Evolutionary conservation across 1,284 basidiomycete species (phyloP).

Genomic region (Exobasidium rhododendri): DNA sequence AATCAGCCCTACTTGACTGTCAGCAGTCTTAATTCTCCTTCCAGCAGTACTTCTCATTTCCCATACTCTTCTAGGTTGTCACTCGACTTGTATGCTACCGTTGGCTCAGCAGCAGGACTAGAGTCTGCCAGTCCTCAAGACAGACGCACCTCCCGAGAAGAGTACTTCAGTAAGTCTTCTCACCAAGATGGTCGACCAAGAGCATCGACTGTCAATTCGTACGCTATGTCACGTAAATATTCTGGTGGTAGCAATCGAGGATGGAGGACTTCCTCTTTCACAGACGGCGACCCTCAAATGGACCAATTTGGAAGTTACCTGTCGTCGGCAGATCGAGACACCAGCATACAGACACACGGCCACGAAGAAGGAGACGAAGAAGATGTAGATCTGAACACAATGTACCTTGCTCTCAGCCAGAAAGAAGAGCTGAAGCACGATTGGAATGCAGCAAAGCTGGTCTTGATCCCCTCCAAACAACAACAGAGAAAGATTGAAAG

Average conservation of each 20-base stretch:
- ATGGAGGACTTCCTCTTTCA: not conserved
- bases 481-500: not conserved
- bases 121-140: not conserved
- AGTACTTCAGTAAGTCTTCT: not conserved
- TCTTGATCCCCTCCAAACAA: not conserved
- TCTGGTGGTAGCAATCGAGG: not conserved
- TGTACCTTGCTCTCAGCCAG: not conserved
- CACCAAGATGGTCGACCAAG: not conserved
- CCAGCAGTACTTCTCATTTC: not conserved
- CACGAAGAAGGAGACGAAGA: conserved; percentile 4
- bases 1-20: not conserved
- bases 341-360: not conserved
- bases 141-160: not conserved
- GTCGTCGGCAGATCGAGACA: not conserved
- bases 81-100: not conserved
- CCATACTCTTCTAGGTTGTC: not conserved
- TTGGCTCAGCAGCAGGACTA: not conserved
- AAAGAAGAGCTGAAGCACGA: not conserved
- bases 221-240: not conserved
- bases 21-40: not conserved
- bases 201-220: not conserved
- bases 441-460: not conserved
- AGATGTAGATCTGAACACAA: conserved; percentile 1
- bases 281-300: not conserved
- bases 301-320: conserved; percentile 8